phyloP scores from a whole-genome alignment of 169 alveolate species.

The Plasmodium cynomolgi region DNA sequence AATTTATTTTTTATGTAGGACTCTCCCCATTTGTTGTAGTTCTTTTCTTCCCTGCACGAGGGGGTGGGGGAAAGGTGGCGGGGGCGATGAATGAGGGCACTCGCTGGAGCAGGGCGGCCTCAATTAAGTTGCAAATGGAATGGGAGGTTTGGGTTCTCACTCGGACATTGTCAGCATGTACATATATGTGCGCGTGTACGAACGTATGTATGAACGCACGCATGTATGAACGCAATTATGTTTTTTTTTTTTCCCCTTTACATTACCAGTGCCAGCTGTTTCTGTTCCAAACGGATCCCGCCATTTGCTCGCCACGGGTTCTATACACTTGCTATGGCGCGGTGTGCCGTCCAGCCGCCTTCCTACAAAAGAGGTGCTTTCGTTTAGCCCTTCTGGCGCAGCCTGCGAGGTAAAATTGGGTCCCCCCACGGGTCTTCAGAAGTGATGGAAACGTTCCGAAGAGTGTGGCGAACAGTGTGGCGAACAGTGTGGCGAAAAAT shows the following conservation, averaged over 20 bases:
- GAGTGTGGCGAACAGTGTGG: too few relatives aligned
- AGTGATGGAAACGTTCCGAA: background rate
- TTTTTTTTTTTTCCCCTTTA: background rate
- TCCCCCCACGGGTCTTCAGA: background rate
- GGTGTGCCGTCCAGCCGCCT: background rate
- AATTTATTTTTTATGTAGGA: slow-evolving; percentile 42
- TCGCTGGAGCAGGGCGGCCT: background rate
- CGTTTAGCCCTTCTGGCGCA: background rate
- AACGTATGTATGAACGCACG: background rate
- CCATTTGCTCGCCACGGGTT: background rate
- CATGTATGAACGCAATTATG: background rate
- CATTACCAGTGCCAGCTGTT: slow-evolving; percentile 68
- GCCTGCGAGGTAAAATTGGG: background rate
- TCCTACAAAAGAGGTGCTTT: background rate
- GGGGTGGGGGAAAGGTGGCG: background rate
- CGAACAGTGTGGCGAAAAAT: too few relatives aligned
- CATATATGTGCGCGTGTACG: background rate
- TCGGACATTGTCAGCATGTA: background rate
- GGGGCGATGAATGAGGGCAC: background rate
- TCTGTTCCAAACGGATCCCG: slow-evolving; percentile 66
- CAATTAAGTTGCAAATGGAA: background rate
- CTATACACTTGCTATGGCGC: background rate
- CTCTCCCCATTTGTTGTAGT: slow-evolving; percentile 59
- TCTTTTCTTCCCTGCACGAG: slow-evolving; percentile 40
- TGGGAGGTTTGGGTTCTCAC: background rate